Base-by-base conservation (phyloP, 2,329 filamentous ascomycete species). In the Capronia americana region DNA sequence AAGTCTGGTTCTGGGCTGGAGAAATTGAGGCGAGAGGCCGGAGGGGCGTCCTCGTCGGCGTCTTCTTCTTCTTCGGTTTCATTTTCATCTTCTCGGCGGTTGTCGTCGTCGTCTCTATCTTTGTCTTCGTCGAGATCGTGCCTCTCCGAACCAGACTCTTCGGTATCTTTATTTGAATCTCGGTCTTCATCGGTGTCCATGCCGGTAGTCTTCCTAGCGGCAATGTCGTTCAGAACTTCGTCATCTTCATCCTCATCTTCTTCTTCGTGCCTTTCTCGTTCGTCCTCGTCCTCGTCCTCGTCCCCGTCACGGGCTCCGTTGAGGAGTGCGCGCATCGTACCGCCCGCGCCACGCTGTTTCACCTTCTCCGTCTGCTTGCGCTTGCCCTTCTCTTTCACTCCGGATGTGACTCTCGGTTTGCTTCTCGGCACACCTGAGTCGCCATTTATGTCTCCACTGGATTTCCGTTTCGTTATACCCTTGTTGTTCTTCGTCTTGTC, bases 1-100 rank as follows among this genome's bases (percentile, higher is more conserved):
- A 77, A 82, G 44, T 82, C 79, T n/a, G 81, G 79, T 72, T 82
- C 80, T 56, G 76, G 72, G 5, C 69, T 69, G 12, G 68, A 63
- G 24, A 63, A 4, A 5, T 20, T 54, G 69, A 59, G 46, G 32
- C 44, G 2, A 65, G 61, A 17, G 5, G 41, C 17, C 56, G 55
- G 28, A 61, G 63, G 24, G 55, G 41, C 59, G 63, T 69, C 60
- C 44, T 63, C 55, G 50, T 61, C 51, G 34, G 56, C 63, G 32
- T 66, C 32, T 2, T 63, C 55, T 32, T 50, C 50, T n/a, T 64
- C 61, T 51, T 44, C n/a, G 7, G 7, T 10, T 34, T 20, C 38
- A n/a, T 41, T n/a, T 7, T 4, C 38, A 17, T 17, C 38, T 7
- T 44, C 38, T 8, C 17, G 5, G 32, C 32, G 28, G 4, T 4